Conservation (phyloP, 108 stramenopile genomes). For the Skeletonema tropicum region DNA sequence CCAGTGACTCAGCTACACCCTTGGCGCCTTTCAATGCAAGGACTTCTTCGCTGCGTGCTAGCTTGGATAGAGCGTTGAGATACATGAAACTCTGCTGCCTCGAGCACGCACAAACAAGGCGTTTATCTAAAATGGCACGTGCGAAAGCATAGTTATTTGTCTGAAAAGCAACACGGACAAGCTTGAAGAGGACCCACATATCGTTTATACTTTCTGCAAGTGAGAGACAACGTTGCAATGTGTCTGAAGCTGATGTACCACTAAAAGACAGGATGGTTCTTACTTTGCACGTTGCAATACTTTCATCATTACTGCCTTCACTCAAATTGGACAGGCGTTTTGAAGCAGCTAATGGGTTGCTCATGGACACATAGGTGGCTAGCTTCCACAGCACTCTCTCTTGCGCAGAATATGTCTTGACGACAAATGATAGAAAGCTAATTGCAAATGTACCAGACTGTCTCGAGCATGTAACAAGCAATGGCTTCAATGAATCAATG, state of each 20-base stretch:
- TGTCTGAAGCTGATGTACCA: neutral
- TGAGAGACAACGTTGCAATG: conserved; percentile 7
- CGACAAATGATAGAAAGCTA: conserved; percentile 15
- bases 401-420: neutral
- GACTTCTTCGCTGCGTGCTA: conserved; percentile 28
- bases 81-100: conserved; percentile 27
- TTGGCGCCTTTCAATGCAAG: conserved; percentile 8
- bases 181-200: conserved; percentile 29
- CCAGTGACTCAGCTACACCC: conserved; percentile 15
- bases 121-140: conserved; percentile 16
- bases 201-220: neutral
- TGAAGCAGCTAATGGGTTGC: conserved; percentile 15
- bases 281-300: conserved; percentile 11
- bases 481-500: conserved; percentile 19
- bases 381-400: conserved; percentile 8
- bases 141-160: conserved; percentile 23
- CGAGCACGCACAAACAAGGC: conserved; percentile 7
- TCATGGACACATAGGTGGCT: conserved; percentile 14
- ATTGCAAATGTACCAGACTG: conserved; percentile 26
- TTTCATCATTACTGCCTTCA: neutral
- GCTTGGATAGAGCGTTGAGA: conserved; percentile 12
- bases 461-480: conserved; percentile 22
- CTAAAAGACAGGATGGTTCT: conserved; percentile 15
- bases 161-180: conserved; percentile 26
- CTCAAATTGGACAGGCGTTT: conserved; percentile 3